Conservation (phyloP, 2,329 filamentous ascomycete genomes). For the Waltergamsia citrina region DNA sequence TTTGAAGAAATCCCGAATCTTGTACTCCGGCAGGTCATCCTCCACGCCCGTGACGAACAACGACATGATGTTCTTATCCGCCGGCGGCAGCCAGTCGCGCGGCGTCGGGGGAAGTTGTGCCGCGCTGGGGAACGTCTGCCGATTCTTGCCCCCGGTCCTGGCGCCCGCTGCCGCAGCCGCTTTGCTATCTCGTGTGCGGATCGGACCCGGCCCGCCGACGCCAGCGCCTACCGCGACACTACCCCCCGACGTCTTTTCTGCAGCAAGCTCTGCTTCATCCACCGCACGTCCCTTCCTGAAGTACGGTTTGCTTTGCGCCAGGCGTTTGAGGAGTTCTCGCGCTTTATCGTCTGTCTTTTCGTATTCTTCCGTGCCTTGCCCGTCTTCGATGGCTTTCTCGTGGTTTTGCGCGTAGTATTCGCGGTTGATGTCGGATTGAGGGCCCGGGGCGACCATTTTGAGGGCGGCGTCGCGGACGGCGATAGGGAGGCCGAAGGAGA, state of each 20-base stretch:
- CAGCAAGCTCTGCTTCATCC: slow-evolving; percentile 40
- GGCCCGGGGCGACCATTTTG: slow-evolving; percentile 95
- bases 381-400: slow-evolving; percentile 90
- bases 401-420: slow-evolving; percentile 98
- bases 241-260: slow-evolving; percentile 27
- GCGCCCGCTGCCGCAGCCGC: slow-evolving; percentile 42
- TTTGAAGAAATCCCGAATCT: slow-evolving; percentile 83
- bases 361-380: slow-evolving; percentile 78
- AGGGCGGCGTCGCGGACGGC: slow-evolving; percentile 90
- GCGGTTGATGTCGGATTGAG: slow-evolving; percentile 84
- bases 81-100: slow-evolving; percentile 77
- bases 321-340: slow-evolving; percentile 69
- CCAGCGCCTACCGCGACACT: slow-evolving; percentile 45
- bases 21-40: slow-evolving; percentile 89
- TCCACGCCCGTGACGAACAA: slow-evolving; percentile 93
- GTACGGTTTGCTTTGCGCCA: slow-evolving; percentile 91
- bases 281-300: slow-evolving; percentile 79
- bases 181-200: slow-evolving; percentile 61
- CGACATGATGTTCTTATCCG: slow-evolving; percentile 79
- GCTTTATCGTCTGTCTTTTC: slow-evolving; percentile 97
- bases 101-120: slow-evolving; percentile 71
- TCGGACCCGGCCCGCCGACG: slow-evolving; percentile 59
- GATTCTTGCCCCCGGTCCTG: slow-evolving; percentile 32
- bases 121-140: slow-evolving; percentile 56
- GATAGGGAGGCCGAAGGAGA: slow-evolving; percentile 91